phyloP scores from a whole-genome alignment of 176 grass and related monocot species.

The Phoenix dactylifera region DNA sequence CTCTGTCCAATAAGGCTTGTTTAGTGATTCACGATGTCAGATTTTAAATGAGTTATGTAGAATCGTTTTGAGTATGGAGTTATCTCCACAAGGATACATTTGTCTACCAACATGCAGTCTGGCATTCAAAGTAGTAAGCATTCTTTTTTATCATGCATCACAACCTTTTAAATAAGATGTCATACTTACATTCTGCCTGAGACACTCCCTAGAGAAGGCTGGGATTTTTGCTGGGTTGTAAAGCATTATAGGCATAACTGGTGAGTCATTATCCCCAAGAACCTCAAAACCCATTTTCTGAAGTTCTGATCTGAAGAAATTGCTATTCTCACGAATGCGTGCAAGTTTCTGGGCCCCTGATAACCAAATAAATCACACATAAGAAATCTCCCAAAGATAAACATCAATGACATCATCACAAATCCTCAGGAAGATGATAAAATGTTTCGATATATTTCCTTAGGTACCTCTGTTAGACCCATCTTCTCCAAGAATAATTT shows the following conservation, averaged over 20 bases:
- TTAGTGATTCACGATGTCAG: too few relatives aligned
- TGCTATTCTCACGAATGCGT: conserved; percentile 91
- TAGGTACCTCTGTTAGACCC: conserved; percentile 75
- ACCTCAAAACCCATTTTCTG: conserved; percentile 97
- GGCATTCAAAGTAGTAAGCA: too few relatives aligned
- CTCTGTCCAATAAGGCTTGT: too few relatives aligned
- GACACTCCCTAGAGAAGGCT: conserved; percentile 88
- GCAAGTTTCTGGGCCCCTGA: conserved; percentile 79
- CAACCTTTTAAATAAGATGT: too few relatives aligned
- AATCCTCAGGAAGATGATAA: too few relatives aligned
- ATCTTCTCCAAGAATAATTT: conserved; percentile 89
- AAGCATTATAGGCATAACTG: conserved; percentile 97
- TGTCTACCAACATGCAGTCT: too few relatives aligned
- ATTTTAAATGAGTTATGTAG: too few relatives aligned
- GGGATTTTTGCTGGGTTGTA: conserved; percentile 98
- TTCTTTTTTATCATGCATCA: too few relatives aligned
- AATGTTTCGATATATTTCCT: too few relatives aligned
- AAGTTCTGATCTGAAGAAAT: conserved; percentile 87
- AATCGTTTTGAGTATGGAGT: too few relatives aligned
- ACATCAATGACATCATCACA: too few relatives aligned
- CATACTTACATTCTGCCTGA: conserved; percentile 63
- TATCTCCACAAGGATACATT: too few relatives aligned
- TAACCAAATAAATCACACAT: conserved; percentile 9
- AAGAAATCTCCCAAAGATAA: neutral
- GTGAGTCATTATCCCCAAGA: conserved; percentile 89